Conservation (phyloP, 2,329 filamentous ascomycete species). For the Apiospora rasikravindrae region DNA sequence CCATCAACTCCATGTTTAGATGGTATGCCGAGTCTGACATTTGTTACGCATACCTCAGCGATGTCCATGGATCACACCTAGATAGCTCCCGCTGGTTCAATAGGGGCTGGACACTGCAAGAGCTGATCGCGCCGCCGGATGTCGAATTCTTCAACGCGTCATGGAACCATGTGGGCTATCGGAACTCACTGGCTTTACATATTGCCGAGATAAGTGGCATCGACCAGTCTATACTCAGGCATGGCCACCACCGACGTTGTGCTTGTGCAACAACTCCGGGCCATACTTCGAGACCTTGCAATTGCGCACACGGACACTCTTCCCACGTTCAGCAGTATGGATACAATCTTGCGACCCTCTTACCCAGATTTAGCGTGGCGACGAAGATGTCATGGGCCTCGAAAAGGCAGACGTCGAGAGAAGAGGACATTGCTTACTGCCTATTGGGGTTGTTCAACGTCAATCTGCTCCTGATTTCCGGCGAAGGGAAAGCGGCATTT, state of each 20-base stretch:
- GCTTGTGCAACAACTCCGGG: too few species aligned
- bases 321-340: too few species aligned
- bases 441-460: neutral
- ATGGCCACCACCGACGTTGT: neutral
- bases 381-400: neutral
- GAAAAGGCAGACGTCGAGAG: neutral
- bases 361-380: neutral
- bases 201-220: neutral
- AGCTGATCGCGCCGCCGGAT: neutral
- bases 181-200: neutral
- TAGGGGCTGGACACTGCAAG: neutral
- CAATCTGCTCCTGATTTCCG: neutral
- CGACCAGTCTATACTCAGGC: neutral
- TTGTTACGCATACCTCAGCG: slow-evolving; percentile 11
- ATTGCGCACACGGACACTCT: neutral
- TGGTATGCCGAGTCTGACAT: slow-evolving; percentile 9
- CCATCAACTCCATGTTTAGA: too few species aligned
- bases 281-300: neutral
- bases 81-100: neutral
- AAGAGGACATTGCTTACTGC: neutral
- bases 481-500: neutral
- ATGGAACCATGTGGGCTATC: neutral
- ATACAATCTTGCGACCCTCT: neutral
- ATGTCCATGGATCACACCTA: neutral
- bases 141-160: neutral